phyloP scores from a whole-genome alignment of 345 rosid genomes.

The Eucalyptus regnans region DNA sequence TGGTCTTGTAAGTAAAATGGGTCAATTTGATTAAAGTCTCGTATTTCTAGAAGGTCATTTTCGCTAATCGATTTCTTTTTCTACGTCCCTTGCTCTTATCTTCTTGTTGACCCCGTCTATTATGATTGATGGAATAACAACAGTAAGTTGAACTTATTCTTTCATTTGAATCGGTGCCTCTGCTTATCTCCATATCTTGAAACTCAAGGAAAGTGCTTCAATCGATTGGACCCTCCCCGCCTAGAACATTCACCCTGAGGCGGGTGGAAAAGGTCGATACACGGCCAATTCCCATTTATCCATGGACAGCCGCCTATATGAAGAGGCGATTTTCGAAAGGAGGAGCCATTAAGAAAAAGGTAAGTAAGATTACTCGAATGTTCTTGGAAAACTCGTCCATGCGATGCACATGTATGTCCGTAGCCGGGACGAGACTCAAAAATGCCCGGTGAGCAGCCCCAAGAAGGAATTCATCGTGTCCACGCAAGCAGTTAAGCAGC shows the following conservation, averaged over 20 bases:
- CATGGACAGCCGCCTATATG: not conserved
- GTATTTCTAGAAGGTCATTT: not conserved
- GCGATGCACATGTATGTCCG: not conserved
- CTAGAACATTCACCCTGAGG: not conserved
- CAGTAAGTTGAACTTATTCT: not conserved
- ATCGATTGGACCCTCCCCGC: not conserved
- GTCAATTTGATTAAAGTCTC: not conserved
- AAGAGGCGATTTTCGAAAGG: not conserved
- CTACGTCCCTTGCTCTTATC: not conserved
- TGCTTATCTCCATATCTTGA: not conserved
- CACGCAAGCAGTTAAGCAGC: not conserved
- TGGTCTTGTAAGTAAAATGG: not conserved
- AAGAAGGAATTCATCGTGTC: not conserved
- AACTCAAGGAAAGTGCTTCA: not conserved
- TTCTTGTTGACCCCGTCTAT: not conserved
- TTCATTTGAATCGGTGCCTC: not conserved
- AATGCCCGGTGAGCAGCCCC: not conserved
- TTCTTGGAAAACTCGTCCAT: not conserved
- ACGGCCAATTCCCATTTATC: not conserved
- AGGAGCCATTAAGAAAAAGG: not conserved
- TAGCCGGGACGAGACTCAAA: not conserved
- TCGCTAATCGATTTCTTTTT: not conserved
- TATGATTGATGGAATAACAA: not conserved
- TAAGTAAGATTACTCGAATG: not conserved
- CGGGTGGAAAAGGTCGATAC: rapidly evolving